phyloP scores from a whole-genome alignment of 1,284 basidiomycete species.

The Puccinia novopanici region DNA sequence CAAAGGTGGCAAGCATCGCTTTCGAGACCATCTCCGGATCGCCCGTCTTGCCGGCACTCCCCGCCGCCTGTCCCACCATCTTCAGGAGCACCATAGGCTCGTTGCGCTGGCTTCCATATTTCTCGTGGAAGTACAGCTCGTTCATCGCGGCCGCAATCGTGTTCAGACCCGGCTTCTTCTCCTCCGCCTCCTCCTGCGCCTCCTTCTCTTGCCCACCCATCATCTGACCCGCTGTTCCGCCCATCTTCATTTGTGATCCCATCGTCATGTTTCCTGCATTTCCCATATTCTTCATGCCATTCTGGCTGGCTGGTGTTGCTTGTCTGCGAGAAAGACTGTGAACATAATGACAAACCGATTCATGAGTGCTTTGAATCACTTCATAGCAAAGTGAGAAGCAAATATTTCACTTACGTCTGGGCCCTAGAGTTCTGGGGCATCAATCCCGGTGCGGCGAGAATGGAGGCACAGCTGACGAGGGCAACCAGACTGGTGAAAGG shows the following conservation, averaged over 20 bases:
- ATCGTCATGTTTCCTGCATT: neutral
- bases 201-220: conserved; percentile 4
- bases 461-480: conserved; percentile 24
- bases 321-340: conserved; percentile 8
- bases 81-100: conserved; percentile 18
- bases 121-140: conserved; percentile 33
- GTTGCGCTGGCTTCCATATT: conserved; percentile 14
- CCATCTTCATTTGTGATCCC: neutral
- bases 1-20: conserved; percentile 40
- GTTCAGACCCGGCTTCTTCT: conserved; percentile 27
- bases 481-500: conserved; percentile 16
- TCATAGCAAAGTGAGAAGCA: neutral
- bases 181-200: conserved; percentile 28
- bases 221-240: neutral
- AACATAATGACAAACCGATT: neutral
- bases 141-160: conserved; percentile 32
- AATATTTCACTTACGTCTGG: neutral
- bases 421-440: neutral
- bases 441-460: neutral
- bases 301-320: neutral
- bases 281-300: conserved; percentile 18
- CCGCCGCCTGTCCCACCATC: conserved; percentile 29
- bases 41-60: conserved; percentile 1
- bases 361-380: neutral
- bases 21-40: conserved; percentile 29